phyloP scores from a whole-genome alignment of 768 basidiomycete species.

The Mycena galopus region DNA sequence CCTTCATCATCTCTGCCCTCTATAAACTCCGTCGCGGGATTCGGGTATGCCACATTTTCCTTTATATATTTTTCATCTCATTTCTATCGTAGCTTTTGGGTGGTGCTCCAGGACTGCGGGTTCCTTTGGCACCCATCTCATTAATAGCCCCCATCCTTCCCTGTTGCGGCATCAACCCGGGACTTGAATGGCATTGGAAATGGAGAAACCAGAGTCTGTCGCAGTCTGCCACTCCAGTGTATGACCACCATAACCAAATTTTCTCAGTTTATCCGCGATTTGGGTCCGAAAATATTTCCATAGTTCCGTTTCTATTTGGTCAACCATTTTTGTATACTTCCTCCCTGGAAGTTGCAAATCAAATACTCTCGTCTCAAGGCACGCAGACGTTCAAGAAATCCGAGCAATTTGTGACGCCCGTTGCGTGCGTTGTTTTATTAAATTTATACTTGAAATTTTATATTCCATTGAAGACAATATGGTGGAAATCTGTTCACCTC shows the following conservation, averaged over 20 bases:
- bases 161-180: constrained; percentile 1
- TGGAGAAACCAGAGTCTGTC: constrained; percentile 2
- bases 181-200: constrained; percentile 12
- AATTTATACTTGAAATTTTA: not conserved
- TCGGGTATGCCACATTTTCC: not conserved
- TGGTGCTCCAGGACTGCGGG: not conserved
- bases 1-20: not conserved
- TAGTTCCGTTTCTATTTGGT: not conserved
- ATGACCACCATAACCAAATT: not conserved
- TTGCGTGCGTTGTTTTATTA: not conserved
- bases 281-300: not conserved
- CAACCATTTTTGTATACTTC: not conserved
- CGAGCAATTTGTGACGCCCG: not conserved
- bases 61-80: not conserved
- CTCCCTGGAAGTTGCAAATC: not conserved
- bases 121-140: not conserved
- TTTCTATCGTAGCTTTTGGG: not conserved
- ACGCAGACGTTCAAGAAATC: constrained; percentile 1
- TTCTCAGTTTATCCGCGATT: constrained; percentile 1
- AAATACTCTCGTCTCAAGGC: not conserved
- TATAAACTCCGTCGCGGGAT: not conserved
- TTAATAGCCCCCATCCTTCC: not conserved
- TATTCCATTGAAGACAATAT: constrained; percentile 50
- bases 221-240: too few species aligned
- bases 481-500: constrained; percentile 62